These are phyloP conservation scores for Plasmodium gonderi DNA, from an alignment of 169 alveolate genomes.

Conservation along the genomic window DNA sequence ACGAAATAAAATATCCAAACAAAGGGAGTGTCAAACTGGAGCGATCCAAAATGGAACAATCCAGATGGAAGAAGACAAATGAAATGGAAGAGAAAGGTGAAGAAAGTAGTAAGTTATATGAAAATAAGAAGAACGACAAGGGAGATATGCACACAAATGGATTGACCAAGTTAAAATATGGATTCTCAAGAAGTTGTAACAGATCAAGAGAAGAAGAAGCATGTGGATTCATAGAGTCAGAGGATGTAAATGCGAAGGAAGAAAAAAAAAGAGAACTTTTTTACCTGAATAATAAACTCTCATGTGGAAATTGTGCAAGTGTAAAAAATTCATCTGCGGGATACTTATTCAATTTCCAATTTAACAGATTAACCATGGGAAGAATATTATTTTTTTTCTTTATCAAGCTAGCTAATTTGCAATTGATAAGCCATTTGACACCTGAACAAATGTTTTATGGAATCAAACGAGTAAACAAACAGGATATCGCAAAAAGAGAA, in stretches of 20 bases:
- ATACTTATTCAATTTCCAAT: conserved; percentile 11
- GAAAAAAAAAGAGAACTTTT: neutral
- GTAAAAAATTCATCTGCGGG: neutral
- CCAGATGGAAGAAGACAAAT: neutral
- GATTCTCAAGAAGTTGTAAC: neutral
- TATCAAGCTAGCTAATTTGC: conserved; percentile 43
- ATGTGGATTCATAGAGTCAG: neutral
- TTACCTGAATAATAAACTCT: neutral
- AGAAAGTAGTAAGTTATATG: neutral
- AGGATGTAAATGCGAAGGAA: neutral
- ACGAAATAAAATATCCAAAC: neutral
- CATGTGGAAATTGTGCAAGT: neutral
- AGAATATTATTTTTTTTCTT: conserved; percentile 29
- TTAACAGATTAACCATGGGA: conserved; percentile 25
- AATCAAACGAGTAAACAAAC: conserved; percentile 24
- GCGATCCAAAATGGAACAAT: neutral
- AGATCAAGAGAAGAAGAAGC: neutral
- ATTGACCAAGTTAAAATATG: neutral
- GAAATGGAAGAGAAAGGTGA: neutral
- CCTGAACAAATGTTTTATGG: conserved; percentile 65
- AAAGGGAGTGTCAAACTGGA: neutral
- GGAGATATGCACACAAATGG: neutral
- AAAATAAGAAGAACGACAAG: neutral
- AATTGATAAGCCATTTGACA: conserved; percentile 11
- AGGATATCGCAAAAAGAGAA: conserved; percentile 55